Conservation (phyloP, 176 grass and related monocot genomes). For the Bolboschoenus planiculmis region DNA sequence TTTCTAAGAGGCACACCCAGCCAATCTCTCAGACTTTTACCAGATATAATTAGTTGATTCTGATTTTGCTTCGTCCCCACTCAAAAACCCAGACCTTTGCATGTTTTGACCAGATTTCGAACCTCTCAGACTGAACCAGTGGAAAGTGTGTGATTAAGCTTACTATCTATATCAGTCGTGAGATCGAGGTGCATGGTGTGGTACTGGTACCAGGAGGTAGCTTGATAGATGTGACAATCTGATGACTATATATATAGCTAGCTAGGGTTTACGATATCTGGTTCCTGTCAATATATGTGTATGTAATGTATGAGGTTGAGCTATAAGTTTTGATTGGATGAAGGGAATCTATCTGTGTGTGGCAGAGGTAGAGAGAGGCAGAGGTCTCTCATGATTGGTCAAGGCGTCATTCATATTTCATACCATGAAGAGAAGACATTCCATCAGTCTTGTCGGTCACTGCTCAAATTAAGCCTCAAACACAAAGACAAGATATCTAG, state of each 20-base stretch:
- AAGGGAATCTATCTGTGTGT: conserved; percentile 10
- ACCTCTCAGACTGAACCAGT: not conserved
- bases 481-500: not conserved
- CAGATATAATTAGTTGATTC: not conserved
- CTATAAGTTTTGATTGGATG: conserved; percentile 20
- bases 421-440: conserved; percentile 20
- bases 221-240: conserved; percentile 7
- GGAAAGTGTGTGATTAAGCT: conserved; percentile 26
- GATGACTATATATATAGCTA: too few species aligned
- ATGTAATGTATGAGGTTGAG: conserved; percentile 20
- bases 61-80: conserved; percentile 14
- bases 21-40: not conserved
- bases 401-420: conserved; percentile 24
- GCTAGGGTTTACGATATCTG: conserved; percentile 19
- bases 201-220: not conserved
- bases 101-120: conserved; percentile 6
- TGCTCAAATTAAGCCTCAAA: not conserved
- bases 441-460: conserved; percentile 21
- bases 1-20: not conserved
- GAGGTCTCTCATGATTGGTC: conserved; percentile 19
- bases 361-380: not conserved
- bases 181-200: not conserved
- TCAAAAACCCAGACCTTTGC: conserved; percentile 2
- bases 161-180: conserved; percentile 32
- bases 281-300: conserved; percentile 15